A percentile compares a stretch with the other conserved stretches of the same genome.
These are phyloP conservation scores for Tuber magnatum DNA, from an alignment of 495 filamentous ascomycete species.

Conservation along the genomic window DNA sequence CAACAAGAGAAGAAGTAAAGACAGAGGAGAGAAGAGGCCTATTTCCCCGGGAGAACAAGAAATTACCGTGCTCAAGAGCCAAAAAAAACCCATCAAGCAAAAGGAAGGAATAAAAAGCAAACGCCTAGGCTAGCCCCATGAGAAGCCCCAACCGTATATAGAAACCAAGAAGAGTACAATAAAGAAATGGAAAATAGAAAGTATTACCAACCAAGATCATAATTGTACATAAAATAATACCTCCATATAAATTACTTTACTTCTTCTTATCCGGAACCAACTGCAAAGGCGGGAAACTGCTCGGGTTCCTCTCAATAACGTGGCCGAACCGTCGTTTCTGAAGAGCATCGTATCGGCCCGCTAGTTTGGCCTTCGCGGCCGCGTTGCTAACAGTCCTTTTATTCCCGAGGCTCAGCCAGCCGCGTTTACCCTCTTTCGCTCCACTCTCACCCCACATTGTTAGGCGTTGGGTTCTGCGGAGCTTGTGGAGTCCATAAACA, in stretches of 20 bases:
- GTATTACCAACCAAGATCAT: not conserved
- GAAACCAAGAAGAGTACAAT: not conserved
- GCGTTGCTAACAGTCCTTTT: conserved; percentile 12
- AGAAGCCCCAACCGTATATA: conserved; percentile 3
- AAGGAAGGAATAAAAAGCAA: not conserved
- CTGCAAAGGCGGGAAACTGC: conserved; percentile 20
- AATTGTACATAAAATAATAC: not conserved
- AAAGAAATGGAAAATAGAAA: not conserved
- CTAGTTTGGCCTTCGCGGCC: conserved; percentile 18
- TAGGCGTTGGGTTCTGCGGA: conserved; percentile 79
- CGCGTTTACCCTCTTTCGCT: conserved; percentile 35
- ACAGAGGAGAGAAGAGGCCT: not conserved
- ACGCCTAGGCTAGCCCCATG: conserved; percentile 1
- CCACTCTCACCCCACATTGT: conserved; percentile 60
- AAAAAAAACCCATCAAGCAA: not conserved
- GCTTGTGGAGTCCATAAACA: conserved; percentile 68
- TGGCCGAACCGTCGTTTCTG: conserved; percentile 15
- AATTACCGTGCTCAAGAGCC: not conserved
- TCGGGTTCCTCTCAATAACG: conserved; percentile 18
- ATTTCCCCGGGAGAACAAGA: not conserved
- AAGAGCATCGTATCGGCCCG: not conserved
- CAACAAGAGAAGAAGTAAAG: not conserved
- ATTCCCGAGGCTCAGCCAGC: conserved; percentile 39
- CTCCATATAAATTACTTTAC: not conserved
- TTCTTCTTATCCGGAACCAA: conserved; percentile 21